phyloP scores from a whole-genome alignment of 2,329 filamentous ascomycete genomes.

The Epichloe typhina region DNA sequence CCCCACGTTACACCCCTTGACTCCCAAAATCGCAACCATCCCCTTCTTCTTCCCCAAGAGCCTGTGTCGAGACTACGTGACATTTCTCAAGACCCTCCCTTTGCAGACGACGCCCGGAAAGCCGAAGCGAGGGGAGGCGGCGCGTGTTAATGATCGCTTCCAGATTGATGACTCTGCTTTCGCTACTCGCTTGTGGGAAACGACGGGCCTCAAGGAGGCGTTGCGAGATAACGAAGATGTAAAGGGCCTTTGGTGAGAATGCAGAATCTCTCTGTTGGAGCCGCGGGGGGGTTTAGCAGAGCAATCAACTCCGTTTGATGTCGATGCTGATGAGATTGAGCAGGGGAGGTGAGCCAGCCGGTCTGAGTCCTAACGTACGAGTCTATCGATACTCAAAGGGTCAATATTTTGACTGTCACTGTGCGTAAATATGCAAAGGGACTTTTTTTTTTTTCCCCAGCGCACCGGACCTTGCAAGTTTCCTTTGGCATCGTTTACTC shows the following conservation, averaged over 20 bases:
- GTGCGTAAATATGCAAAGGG: conserved; percentile 34
- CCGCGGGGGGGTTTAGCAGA: no score
- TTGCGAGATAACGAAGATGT: conserved; percentile 27
- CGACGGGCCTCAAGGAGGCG: conserved; percentile 59
- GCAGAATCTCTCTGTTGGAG: neutral
- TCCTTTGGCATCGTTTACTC: neutral
- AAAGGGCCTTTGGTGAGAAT: conserved; percentile 32
- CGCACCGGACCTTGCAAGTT: neutral
- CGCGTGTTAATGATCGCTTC: conserved; percentile 80
- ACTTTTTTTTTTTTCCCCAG: no score
- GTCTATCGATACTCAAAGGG: conserved; percentile 77
- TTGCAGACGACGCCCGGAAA: conserved; percentile 65
- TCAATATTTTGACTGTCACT: conserved; percentile 89
- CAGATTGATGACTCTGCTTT: conserved; percentile 67
- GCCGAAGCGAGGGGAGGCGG: conserved; percentile 68
- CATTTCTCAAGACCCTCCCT: conserved; percentile 56
- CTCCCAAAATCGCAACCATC: conserved; percentile 57
- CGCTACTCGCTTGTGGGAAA: conserved; percentile 61
- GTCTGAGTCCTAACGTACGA: conserved; percentile 76
- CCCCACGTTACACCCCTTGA: conserved; percentile 37
- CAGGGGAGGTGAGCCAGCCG: conserved; percentile 76
- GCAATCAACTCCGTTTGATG: no score
- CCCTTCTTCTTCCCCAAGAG: conserved; percentile 61
- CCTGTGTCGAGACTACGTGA: conserved; percentile 64
- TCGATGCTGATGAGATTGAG: conserved; percentile 11